Evolutionary conservation across 1,139 yeast genomes (phyloP).

Genomic region (Yamadazyma diddensiae): DNA sequence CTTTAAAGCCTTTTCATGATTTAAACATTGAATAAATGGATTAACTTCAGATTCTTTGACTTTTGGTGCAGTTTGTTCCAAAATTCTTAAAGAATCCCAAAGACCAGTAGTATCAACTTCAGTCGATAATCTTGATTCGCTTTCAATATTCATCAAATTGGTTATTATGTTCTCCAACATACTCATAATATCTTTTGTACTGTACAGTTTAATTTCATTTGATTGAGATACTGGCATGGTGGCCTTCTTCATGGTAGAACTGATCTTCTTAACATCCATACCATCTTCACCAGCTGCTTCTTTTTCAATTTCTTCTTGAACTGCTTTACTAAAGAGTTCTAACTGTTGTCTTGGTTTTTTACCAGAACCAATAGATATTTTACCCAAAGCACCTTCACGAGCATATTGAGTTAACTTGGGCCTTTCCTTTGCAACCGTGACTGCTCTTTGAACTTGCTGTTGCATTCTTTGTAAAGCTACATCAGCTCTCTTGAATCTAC

Average conservation of each 20-base stretch:
- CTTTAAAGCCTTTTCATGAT: constrained; percentile 86
- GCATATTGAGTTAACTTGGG: constrained; percentile 71
- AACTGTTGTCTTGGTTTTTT: constrained; percentile 88
- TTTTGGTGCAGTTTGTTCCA: constrained; percentile 46
- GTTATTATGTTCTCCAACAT: constrained; percentile 77
- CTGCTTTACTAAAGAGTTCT: constrained; percentile 60
- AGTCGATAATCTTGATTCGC: constrained; percentile 68
- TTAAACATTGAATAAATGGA: constrained; percentile 82
- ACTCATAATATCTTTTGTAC: constrained; percentile 46
- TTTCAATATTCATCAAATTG: constrained; percentile 76
- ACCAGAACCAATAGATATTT: constrained; percentile 76
- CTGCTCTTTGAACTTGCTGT: constrained; percentile 96
- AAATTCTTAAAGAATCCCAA: constrained; percentile 78
- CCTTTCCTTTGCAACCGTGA: constrained; percentile 88
- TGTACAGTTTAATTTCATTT: constrained; percentile 27
- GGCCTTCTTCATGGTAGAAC: constrained; percentile 17
- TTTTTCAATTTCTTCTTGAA: constrained; percentile 44
- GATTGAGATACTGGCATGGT: constrained; percentile 22
- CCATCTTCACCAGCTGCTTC: constrained; percentile 21
- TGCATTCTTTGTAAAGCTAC: constrained; percentile 97
- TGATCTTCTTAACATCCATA: constrained; percentile 17
- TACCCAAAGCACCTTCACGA: constrained; percentile 89
- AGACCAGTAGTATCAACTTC: constrained; percentile 55
- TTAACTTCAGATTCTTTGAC: constrained; percentile 52
- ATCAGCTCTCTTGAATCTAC: constrained; percentile 86